These are phyloP conservation scores for Aechmea fasciata DNA, from an alignment of 176 grass and related monocot genomes.

Conservation along the genomic window DNA sequence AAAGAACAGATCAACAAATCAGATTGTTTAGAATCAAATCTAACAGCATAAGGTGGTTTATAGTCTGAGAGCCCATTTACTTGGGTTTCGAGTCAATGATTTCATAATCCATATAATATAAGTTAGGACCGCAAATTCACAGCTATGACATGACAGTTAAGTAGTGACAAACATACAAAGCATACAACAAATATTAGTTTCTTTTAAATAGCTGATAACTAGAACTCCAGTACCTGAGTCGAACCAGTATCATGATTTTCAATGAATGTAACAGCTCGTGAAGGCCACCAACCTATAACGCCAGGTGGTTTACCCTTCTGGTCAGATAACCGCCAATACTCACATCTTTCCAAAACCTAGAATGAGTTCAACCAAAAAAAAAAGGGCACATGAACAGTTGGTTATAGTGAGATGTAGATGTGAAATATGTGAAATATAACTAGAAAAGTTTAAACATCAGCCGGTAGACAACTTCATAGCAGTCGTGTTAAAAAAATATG, in stretches of 20 bases:
- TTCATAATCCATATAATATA: background rate
- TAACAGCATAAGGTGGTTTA: background rate
- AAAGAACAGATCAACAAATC: background rate
- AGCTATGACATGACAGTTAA: background rate
- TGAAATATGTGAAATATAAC: no score
- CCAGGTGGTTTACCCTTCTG: conserved; percentile 78
- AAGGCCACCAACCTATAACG: conserved; percentile 95
- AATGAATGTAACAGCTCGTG: conserved; percentile 93
- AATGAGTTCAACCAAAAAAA: conserved; percentile 13
- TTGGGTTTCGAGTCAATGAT: background rate
- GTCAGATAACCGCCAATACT: conserved; percentile 94
- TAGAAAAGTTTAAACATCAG: no score
- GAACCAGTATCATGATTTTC: conserved; percentile 99
- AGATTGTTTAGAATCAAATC: background rate
- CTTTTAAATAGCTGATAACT: conserved; percentile 6
- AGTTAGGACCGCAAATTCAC: background rate
- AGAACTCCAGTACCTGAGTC: conserved; percentile 54
- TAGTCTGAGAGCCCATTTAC: background rate
- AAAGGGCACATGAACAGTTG: background rate
- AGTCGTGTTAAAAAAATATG: no score
- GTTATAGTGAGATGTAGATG: no score
- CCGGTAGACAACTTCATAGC: no score
- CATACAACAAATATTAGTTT: background rate
- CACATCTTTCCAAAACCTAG: conserved; percentile 79
- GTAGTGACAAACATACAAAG: background rate